These are phyloP conservation scores for Bidens hawaiensis DNA, from an alignment of 140 eudicot species.

Conservation along the genomic window DNA sequence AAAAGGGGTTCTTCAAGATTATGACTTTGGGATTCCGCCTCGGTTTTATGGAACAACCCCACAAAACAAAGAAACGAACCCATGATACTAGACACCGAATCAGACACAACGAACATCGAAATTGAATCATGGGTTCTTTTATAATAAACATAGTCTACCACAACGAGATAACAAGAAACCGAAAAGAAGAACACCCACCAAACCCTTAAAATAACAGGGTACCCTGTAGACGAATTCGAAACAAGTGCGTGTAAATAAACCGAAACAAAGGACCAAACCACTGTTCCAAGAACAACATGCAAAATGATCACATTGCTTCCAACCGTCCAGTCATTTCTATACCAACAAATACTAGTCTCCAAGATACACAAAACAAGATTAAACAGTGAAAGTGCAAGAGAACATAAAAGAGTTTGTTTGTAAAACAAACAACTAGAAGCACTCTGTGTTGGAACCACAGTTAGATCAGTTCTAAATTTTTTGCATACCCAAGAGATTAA, in stretches of 20 bases:
- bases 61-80: constrained; percentile 50
- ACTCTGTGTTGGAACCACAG: constrained; percentile 23
- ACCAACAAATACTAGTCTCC: constrained; percentile 63
- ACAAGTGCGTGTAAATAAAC: constrained; percentile 34
- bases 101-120: constrained; percentile 45
- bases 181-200: constrained; percentile 47
- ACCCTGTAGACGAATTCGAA: constrained; percentile 25
- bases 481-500: constrained; percentile 40
- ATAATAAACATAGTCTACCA: constrained; percentile 41
- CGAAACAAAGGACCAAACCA: too few species aligned
- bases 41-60: constrained; percentile 37
- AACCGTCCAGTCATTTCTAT: constrained; percentile 67
- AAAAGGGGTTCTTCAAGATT: constrained; percentile 69
- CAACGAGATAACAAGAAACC: constrained; percentile 52
- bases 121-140: constrained; percentile 21
- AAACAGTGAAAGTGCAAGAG: constrained; percentile 40
- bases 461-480: constrained; percentile 8
- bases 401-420: too few species aligned
- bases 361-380: constrained; percentile 54
- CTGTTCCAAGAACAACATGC: too few species aligned
- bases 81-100: constrained; percentile 39
- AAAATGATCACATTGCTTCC: too few species aligned
- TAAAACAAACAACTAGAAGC: constrained; percentile 7
- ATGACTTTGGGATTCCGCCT: constrained; percentile 17
- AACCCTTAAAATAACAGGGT: constrained; percentile 46